Evolutionary conservation across 2,329 filamentous ascomycete genomes (phyloP).

Genomic region (Sphaerostilbella broomeana): DNA sequence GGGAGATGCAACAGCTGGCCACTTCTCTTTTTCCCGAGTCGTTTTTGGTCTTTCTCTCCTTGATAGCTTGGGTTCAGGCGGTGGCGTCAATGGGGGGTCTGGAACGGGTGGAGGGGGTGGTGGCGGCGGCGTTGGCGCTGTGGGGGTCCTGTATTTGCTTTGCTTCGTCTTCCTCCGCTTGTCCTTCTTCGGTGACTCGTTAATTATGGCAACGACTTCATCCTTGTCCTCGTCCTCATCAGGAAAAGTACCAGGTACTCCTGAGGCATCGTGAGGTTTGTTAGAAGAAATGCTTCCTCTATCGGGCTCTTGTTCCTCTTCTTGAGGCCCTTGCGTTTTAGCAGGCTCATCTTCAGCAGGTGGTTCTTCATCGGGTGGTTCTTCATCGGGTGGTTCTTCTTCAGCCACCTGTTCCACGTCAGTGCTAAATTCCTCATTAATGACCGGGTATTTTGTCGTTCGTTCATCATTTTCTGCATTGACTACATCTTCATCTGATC

Average conservation of each 20-base stretch:
- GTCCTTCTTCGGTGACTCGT: constrained; percentile 38
- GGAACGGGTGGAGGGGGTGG: constrained; percentile 38
- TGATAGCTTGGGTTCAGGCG: constrained; percentile 50
- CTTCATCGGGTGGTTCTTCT: constrained; percentile 23
- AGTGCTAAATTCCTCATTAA: constrained; percentile 20
- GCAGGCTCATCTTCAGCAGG: no score
- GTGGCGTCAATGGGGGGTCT: constrained; percentile 43
- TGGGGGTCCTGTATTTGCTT: constrained; percentile 20
- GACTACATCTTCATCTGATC: constrained; percentile 16
- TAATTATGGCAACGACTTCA: constrained; percentile 45
- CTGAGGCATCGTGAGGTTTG: constrained; percentile 20
- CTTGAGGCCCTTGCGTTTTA: no score
- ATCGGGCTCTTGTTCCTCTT: no score
- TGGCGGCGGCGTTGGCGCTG: constrained; percentile 2
- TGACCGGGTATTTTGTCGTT: no score
- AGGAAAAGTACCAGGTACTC: constrained; percentile 50
- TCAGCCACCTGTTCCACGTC: constrained; percentile 22
- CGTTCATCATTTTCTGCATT: constrained; percentile 14
- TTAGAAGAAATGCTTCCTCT: constrained; percentile 28
- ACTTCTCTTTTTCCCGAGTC: constrained; percentile 63
- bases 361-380: constrained; percentile 14
- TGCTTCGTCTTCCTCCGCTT: constrained; percentile 32
- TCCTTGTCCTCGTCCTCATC: constrained; percentile 44
- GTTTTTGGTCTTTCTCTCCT: constrained; percentile 75
- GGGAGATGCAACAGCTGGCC: constrained; percentile 55